Evolutionary conservation across 495 filamentous ascomycete species (phyloP).

Genomic region (Xylaria venustula): DNA sequence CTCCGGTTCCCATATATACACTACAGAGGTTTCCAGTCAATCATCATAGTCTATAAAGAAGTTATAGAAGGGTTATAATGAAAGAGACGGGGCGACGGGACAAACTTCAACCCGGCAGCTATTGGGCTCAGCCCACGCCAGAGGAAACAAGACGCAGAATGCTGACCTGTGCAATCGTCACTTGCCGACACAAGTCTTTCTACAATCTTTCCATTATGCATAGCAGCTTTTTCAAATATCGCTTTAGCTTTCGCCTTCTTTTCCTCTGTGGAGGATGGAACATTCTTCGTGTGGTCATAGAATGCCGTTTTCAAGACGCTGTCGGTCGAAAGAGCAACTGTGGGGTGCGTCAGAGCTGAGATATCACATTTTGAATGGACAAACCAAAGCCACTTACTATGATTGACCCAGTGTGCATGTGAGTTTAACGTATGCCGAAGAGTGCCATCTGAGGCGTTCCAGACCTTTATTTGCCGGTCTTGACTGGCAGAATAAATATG

Average conservation of each 20-base stretch:
- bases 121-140: not conserved
- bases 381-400: slow-evolving; percentile 34
- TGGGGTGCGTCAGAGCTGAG: not conserved
- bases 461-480: slow-evolving; percentile 91
- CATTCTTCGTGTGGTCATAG: slow-evolving; percentile 72
- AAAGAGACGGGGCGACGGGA: too few relatives aligned
- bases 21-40: slow-evolving; percentile 28
- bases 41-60: not conserved
- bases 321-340: slow-evolving; percentile 86
- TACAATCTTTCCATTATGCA: slow-evolving; percentile 69
- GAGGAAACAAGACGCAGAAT: not conserved
- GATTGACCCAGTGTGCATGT: slow-evolving; percentile 95
- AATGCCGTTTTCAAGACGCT: slow-evolving; percentile 84
- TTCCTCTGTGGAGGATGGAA: slow-evolving; percentile 65
- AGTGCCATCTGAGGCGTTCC: slow-evolving; percentile 77
- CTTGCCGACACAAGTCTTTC: slow-evolving; percentile 88
- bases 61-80: not conserved
- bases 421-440: slow-evolving; percentile 74
- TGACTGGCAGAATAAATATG: slow-evolving; percentile 87
- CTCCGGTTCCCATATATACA: slow-evolving; percentile 92
- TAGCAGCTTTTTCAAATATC: slow-evolving; percentile 87
- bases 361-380: not conserved
- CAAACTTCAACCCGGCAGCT: not conserved
- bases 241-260: slow-evolving; percentile 74
- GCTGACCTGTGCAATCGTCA: slow-evolving; percentile 76